Base-by-base conservation (phyloP, 2,329 filamentous ascomycete species). In the Colletotrichum gloeosporioides region DNA sequence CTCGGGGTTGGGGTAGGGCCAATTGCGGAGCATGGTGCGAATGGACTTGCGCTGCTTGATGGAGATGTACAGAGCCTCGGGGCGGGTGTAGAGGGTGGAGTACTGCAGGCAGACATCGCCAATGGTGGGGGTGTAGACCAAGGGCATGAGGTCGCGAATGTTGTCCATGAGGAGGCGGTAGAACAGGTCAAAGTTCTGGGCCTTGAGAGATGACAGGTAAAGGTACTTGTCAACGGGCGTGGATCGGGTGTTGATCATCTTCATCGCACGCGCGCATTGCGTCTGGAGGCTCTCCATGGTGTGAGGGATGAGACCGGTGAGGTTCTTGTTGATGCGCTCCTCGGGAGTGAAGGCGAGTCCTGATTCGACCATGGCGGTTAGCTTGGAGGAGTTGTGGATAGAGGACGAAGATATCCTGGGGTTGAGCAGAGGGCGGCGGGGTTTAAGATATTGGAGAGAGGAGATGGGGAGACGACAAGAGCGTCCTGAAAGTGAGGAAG, bases 21-120 rank as follows among this genome's bases (percentile, higher is more conserved):
- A 99, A 86, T 99, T 99, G 83, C 93, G 90, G 79, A 99, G 93
- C 84, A 99, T 96, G 62, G 94, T 93, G 81, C 93, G 92, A 78
- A 99, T 95, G 78, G 96, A 95, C 83, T 96, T 97, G 79, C 95
- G 93, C 89, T 99, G 96, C 86, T 95, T 95, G 87, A 95, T 98
- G 77, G 96, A 98, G 79, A 99, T 95, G 88, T 99, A 99, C 86
- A 99, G 91, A 79, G 94, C 96, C 89, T 99, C 97, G 27, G 97
- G 96, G 80, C 96, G 94, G 77, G 96, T 98, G 89, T 98, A 99
- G 81, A 99, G 92, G 81, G 96, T 95, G 53, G 96, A 98, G 92
- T 98, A 99, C 87, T 96, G 94, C 84, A 98, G 90, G 88, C 97
- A 99, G 79, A 98, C 97, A 84, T 99, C 96, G 82, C 97, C 97